These are phyloP conservation scores for Pelargonium cotyledonis DNA, from an alignment of 441 rosid genomes.

Conservation along the genomic window DNA sequence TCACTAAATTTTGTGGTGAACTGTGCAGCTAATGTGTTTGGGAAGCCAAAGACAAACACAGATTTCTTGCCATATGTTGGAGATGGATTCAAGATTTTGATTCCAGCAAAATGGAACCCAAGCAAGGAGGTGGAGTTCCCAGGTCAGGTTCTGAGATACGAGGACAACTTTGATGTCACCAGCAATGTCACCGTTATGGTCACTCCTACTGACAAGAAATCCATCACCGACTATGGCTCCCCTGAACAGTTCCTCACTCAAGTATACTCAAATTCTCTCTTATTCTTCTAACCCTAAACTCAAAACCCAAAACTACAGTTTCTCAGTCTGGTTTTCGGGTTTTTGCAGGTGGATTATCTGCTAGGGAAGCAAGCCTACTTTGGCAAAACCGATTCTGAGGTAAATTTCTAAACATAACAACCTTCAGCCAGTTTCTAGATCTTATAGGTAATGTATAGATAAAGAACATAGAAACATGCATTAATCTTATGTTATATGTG, in stretches of 20 bases:
- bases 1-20: neutral
- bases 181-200: slow-evolving; percentile 63
- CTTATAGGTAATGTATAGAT: no score
- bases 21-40: slow-evolving; percentile 82
- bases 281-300: neutral
- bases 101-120: slow-evolving; percentile 95
- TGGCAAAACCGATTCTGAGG: slow-evolving; percentile 76
- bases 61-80: slow-evolving; percentile 72
- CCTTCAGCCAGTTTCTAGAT: no score
- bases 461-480: no score
- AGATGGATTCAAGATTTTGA: slow-evolving; percentile 64
- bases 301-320: no score
- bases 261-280: slow-evolving; percentile 24
- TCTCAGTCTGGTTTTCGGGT: slow-evolving; percentile 3
- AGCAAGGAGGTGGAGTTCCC: slow-evolving; percentile 88
- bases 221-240: slow-evolving; percentile 79
- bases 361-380: slow-evolving; percentile 76
- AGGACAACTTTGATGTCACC: slow-evolving; percentile 84
- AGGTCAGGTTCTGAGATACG: slow-evolving; percentile 84
- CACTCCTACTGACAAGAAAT: slow-evolving; percentile 81
- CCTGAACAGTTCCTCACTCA: slow-evolving; percentile 75
- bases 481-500: no score
- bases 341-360: slow-evolving; percentile 64
- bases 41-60: slow-evolving; percentile 83
- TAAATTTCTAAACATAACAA: slow-evolving; percentile 20